Base-by-base conservation (phyloP, 768 basidiomycete species). In the Lentinula edodes region DNA sequence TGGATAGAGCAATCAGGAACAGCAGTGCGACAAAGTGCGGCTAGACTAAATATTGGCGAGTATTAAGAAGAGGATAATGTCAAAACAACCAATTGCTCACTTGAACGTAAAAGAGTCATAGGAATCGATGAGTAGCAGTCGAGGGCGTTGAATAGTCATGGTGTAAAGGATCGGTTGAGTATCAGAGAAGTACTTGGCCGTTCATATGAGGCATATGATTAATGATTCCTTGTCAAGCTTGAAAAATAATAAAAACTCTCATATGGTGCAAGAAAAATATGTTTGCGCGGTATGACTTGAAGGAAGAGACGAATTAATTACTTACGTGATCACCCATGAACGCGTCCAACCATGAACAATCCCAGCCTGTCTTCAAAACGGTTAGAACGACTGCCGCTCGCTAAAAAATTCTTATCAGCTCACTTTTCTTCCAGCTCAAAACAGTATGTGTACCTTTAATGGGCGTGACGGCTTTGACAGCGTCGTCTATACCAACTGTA, bases 61-160 rank as follows among this genome's bases (percentile, higher is more conserved):
- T 38, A 50, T 35, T 53, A 34, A 36, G 63, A 12, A 15, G 35
- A 35, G 36, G 43, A 10, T 34, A 43, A 62, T 18, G 5, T 23
- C 12, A 48, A 6, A 35, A 45, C 32, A 50, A 16, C 28, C 28
- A 28, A 28, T 28, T 28, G 28, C 28, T 15, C 12, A 91, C 91
- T 93, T 93, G 83, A 83, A 83, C n/a, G 91, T 90, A 72, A 93
- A 93, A 1, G 91, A 92, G 71, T 93, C 91, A 65, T 93, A 91
- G 0, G 91, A 93, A 70, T 92, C 91, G 35, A 93, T 78, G 51
- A 93, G 77, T 35, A 93, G 78, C 52, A 93, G 76, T 57, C 82
- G 78, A 50, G 84, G 84, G 16, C 66, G 66, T 59, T 73, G 71
- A 45, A 74, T 64, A 50, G 73, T 69, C 77, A 79, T 79, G 28